Percentiles rank a stretch among this genome's conserved stretches.
Conservation (phyloP, 2,329 filamentous ascomycete genomes). For the Zymoseptoria tritici region DNA sequence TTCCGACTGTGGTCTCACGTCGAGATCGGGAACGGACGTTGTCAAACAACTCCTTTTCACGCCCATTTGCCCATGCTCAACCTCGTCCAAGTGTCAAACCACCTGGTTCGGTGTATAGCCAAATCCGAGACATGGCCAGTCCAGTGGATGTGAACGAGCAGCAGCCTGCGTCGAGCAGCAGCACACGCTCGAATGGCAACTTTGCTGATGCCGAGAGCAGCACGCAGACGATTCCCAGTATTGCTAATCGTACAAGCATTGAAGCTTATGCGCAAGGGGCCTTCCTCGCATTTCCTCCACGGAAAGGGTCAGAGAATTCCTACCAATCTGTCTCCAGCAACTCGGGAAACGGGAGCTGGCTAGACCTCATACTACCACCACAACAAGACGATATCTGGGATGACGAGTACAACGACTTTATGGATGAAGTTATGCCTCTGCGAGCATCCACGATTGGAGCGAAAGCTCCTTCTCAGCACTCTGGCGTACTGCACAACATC, state of each 20-base stretch:
- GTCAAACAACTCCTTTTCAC: slow-evolving; percentile 74
- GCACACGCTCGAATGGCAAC: slow-evolving; percentile 19
- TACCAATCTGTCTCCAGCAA: slow-evolving; percentile 49
- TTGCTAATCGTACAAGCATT: slow-evolving; percentile 19
- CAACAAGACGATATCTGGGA: slow-evolving; percentile 85
- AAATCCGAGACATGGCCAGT: slow-evolving; percentile 30
- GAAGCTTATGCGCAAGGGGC: slow-evolving; percentile 37
- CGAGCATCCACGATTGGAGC: slow-evolving; percentile 43
- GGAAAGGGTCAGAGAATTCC: slow-evolving; percentile 63
- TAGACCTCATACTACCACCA: slow-evolving; percentile 12
- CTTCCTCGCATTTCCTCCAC: slow-evolving; percentile 66
- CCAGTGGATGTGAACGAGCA: slow-evolving; percentile 22
- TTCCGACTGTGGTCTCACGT: slow-evolving; percentile 70
- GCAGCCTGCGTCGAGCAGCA: slow-evolving; percentile 24
- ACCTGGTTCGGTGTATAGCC: slow-evolving; percentile 23
- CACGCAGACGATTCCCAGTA: slow-evolving; percentile 14
- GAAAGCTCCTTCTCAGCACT: slow-evolving; percentile 45
- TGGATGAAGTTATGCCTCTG: slow-evolving; percentile 59
- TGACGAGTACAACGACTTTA: slow-evolving; percentile 85
- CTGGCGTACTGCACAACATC: slow-evolving; percentile 44
- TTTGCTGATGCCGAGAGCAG: slow-evolving; percentile 16
- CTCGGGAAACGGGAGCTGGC: slow-evolving; percentile 46
- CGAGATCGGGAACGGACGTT: slow-evolving; percentile 55
- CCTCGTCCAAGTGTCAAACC: slow-evolving; percentile 28
- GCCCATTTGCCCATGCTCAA: slow-evolving; percentile 58